Evolutionary conservation across 2,329 filamentous ascomycete species (phyloP), one percentile per base, ranked within the genome.

Genomic region (Neonectria neomacrospora): DNA sequence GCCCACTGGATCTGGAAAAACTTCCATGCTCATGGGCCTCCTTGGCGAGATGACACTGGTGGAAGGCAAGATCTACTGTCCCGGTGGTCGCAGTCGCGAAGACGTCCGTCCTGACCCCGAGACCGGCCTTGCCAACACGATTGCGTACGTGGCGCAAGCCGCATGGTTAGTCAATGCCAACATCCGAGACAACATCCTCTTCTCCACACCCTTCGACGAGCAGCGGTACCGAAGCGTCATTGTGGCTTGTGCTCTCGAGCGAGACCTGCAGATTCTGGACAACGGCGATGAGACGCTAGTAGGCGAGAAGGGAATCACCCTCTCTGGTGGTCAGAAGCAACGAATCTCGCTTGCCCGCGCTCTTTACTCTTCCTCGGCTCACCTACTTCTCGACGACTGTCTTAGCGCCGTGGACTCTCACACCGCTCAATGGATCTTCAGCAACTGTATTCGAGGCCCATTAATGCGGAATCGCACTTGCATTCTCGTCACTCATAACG

Each of bases 361-460:
- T 1, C 85, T 99, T n/a, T 99, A 99, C 80, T 97, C 93, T 68
- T 95, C 93, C 78, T 96, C 94, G 6, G 91, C 90, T 56, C 95
- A 98, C 77, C 81, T 99, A 16, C 86, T 99, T 11, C 85, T 99
- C 53, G 96, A 99, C 74, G 96, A 99, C 77, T 97, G 96, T 67
- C 85, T 99, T 45, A 97, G 94, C 75, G 96, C 96, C 28, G 96
- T 99, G 34, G 96, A 99, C 77, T 96, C 96, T 3, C 96, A 99
- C 73, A 98, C 96, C 0, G 94, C 94, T 2, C 96, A 97, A 77
- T 97, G 96, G 90, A 98, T 99, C 69, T 98, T 98, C 80, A 91
- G 91, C 75, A 91, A 97, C 78, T 97, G 94, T 63, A 90, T 99
- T 67, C 90, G 90, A 71, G 96, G 96, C 2, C 92, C 93, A 6